phyloP scores from a whole-genome alignment of 2,329 filamentous ascomycete genomes.

The Sporothrix sp. region DNA sequence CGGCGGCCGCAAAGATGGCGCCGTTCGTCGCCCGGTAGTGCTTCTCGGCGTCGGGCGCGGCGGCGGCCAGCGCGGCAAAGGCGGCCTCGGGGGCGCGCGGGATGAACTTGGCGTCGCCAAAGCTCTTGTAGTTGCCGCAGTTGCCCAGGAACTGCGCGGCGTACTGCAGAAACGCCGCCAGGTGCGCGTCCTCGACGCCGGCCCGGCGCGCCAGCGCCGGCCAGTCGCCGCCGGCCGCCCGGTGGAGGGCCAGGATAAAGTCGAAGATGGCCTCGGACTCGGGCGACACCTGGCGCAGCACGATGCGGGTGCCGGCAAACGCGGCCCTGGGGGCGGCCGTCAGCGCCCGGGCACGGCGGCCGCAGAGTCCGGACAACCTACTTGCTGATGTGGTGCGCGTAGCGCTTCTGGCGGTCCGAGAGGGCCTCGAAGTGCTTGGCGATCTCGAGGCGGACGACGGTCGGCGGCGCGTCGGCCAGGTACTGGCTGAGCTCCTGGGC shows the following conservation, averaged over 20 bases:
- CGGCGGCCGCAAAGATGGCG: slow-evolving; percentile 59
- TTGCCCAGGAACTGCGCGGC: slow-evolving; percentile 71
- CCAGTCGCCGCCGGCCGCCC: slow-evolving; percentile 60
- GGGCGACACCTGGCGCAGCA: slow-evolving; percentile 71
- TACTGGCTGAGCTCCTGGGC: slow-evolving; percentile 61
- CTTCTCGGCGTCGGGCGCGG: slow-evolving; percentile 49
- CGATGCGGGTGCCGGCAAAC: slow-evolving; percentile 66
- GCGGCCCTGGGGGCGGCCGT: slow-evolving; percentile 47
- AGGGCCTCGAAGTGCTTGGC: slow-evolving; percentile 84
- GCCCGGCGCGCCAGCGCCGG: slow-evolving; percentile 54
- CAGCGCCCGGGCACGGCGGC: background rate
- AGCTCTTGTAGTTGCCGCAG: slow-evolving; percentile 77
- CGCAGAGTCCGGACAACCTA: slow-evolving; percentile 28
- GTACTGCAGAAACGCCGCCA: slow-evolving; percentile 66
- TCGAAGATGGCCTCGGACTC: slow-evolving; percentile 76
- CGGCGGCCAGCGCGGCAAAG: slow-evolving; percentile 54
- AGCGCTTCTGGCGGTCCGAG: slow-evolving; percentile 68
- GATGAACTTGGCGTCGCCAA: slow-evolving; percentile 77
- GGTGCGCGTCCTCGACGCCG: slow-evolving; percentile 51
- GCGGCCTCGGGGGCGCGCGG: slow-evolving; percentile 57
- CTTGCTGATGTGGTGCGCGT: slow-evolving; percentile 83
- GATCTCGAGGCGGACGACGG: slow-evolving; percentile 78
- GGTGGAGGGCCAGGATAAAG: slow-evolving; percentile 65
- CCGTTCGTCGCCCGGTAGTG: slow-evolving; percentile 60
- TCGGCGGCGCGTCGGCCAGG: slow-evolving; percentile 82